These are phyloP conservation scores for Hymenoscyphus salicellus DNA, from an alignment of 2,329 filamentous ascomycete genomes.

Conservation along the genomic window DNA sequence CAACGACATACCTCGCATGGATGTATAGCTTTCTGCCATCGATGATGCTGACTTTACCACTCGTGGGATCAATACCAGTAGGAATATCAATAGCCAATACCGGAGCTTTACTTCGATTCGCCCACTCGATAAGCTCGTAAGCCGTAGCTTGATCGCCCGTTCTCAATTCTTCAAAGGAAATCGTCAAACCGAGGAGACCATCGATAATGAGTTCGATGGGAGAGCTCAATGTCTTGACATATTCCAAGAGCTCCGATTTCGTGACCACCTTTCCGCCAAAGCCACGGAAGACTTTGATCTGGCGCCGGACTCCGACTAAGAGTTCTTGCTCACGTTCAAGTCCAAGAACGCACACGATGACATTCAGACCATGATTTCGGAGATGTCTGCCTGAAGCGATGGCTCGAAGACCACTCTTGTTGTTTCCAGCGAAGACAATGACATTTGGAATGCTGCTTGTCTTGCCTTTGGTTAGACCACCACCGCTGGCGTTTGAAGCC, in stretches of 20 bases:
- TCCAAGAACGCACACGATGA: slow-evolving; percentile 80
- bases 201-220: slow-evolving; percentile 82
- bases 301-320: slow-evolving; percentile 74
- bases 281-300: slow-evolving; percentile 79
- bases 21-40: slow-evolving; percentile 80
- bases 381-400: slow-evolving; percentile 84
- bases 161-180: slow-evolving; percentile 83
- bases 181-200: slow-evolving; percentile 79
- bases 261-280: slow-evolving; percentile 71
- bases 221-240: slow-evolving; percentile 56
- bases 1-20: slow-evolving; percentile 76
- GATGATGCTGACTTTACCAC: slow-evolving; percentile 61
- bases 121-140: slow-evolving; percentile 90
- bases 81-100: slow-evolving; percentile 89
- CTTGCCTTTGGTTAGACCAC: slow-evolving; percentile 36
- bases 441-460: slow-evolving; percentile 40
- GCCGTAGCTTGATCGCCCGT: slow-evolving; percentile 79
- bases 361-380: slow-evolving; percentile 74
- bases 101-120: slow-evolving; percentile 79
- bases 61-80: slow-evolving; percentile 78
- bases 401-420: slow-evolving; percentile 80
- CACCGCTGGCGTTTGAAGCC: slow-evolving; percentile 51
- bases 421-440: slow-evolving; percentile 93
- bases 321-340: slow-evolving; percentile 80
- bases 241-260: slow-evolving; percentile 61